phyloP scores from a whole-genome alignment of 768 basidiomycete genomes.

The Suillus bovinus region DNA sequence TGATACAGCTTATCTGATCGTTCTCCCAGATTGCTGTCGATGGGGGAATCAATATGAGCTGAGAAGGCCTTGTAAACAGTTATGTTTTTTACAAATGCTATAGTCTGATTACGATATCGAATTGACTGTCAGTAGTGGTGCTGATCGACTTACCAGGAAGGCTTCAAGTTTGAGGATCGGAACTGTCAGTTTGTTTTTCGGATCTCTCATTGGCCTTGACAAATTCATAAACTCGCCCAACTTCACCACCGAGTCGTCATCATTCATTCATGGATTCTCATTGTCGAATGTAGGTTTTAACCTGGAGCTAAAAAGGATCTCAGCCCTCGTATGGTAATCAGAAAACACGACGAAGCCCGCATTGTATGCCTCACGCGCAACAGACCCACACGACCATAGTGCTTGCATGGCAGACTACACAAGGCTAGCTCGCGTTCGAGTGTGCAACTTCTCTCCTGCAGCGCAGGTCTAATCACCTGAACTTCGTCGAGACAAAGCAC shows the following conservation, averaged over 20 bases:
- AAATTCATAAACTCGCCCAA: not conserved
- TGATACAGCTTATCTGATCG: not conserved
- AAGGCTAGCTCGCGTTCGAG: not conserved
- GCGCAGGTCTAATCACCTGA: not conserved
- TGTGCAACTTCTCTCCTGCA: not conserved
- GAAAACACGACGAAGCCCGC: not conserved
- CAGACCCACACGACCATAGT: not conserved
- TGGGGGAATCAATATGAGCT: constrained; percentile 11
- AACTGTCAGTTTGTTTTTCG: not conserved
- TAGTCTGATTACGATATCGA: not conserved
- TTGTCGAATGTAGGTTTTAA: not conserved
- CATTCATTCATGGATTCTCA: not conserved
- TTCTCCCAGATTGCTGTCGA: constrained; percentile 10
- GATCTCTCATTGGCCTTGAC: not conserved
- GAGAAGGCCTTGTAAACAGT: not conserved
- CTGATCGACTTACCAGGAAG: not conserved
- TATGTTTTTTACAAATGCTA: not conserved
- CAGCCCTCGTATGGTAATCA: not conserved
- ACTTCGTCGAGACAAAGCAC: not conserved
- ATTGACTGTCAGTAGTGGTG: not conserved
- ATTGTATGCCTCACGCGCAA: not conserved
- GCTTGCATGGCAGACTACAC: not conserved
- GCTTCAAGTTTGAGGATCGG: not conserved
- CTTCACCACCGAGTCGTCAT: not conserved
- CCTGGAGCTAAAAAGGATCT: not conserved